These are phyloP conservation scores for Metschnikowia continentalis DNA, from an alignment of 805 yeast species.

Conservation along the genomic window DNA sequence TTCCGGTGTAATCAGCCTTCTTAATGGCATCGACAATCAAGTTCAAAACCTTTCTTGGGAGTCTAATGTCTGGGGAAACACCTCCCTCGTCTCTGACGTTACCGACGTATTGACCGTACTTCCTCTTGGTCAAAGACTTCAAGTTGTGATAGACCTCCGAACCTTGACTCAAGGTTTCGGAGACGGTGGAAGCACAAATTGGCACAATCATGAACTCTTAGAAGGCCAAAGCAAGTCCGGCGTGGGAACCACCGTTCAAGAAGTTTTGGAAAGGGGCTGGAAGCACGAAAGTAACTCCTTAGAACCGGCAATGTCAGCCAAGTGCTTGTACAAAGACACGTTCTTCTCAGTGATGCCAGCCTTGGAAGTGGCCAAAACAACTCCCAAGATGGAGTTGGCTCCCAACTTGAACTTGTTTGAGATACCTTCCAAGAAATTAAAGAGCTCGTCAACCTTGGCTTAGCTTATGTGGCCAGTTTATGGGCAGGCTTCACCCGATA, in stretches of 20 bases:
- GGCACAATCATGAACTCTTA: constrained; percentile 99
- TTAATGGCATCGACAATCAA: constrained; percentile 86
- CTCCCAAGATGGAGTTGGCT: constrained; percentile 98
- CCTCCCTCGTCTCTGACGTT: constrained; percentile 99
- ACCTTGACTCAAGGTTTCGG: constrained; percentile 96
- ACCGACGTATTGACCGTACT: constrained; percentile 97
- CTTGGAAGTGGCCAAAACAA: constrained; percentile 92
- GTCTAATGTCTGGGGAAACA: constrained; percentile 95
- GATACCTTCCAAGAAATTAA: constrained; percentile 87
- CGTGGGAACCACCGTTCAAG: constrained; percentile 99
- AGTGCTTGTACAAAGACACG: constrained; percentile 90
- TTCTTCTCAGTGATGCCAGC: constrained; percentile 97
- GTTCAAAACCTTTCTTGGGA: constrained; percentile 97
- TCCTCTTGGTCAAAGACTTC: constrained; percentile 88
- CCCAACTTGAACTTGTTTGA: constrained; percentile 96
- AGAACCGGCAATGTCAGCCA: constrained; percentile 71
- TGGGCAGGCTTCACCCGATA: too few species aligned
- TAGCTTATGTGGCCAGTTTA: constrained; percentile 30
- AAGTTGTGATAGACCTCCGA: constrained; percentile 97
- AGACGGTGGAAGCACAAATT: constrained; percentile 80
- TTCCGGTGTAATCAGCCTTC: constrained; percentile 92
- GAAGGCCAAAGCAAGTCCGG: constrained; percentile 98
- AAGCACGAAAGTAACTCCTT: constrained; percentile 81
- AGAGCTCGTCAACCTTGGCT: constrained; percentile 80
- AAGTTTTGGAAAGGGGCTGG: constrained; percentile 99